phyloP scores from a whole-genome alignment of 2,329 filamentous ascomycete species.

The Trichoderma atrobrunneum region DNA sequence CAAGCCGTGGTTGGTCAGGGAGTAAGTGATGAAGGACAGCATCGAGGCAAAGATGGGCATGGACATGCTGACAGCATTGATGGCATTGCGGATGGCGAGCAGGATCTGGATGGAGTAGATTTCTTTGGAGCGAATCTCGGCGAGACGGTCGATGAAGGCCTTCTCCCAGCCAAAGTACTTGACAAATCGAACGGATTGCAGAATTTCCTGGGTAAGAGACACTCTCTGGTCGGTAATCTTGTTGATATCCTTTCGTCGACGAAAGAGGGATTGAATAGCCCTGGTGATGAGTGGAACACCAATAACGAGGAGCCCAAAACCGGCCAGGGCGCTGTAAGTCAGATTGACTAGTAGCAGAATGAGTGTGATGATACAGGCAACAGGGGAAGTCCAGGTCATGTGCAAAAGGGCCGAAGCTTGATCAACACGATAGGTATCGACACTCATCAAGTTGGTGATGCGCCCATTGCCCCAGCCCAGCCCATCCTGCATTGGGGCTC shows the following conservation, averaged over 20 bases:
- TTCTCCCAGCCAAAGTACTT: constrained; percentile 97
- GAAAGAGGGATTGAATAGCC: constrained; percentile 74
- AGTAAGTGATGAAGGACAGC: constrained; percentile 86
- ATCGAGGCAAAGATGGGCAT: constrained; percentile 93
- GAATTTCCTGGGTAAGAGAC: constrained; percentile 84
- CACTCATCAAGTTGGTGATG: constrained; percentile 90
- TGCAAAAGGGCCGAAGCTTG: constrained; percentile 88
- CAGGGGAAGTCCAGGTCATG: constrained; percentile 81
- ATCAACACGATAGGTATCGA: constrained; percentile 90
- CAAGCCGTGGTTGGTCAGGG: constrained; percentile 63
- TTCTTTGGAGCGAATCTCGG: constrained; percentile 70
- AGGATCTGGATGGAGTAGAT: constrained; percentile 82
- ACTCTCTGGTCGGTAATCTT: constrained; percentile 92
- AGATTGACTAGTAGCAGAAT: constrained; percentile 81
- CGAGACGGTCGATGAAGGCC: constrained; percentile 75
- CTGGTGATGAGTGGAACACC: constrained; percentile 74
- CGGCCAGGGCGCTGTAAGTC: constrained; percentile 83
- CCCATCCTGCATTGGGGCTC: constrained; percentile 49
- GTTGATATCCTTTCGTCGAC: constrained; percentile 76
- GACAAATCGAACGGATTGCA: constrained; percentile 89
- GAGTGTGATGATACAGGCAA: constrained; percentile 75
- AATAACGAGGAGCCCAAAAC: constrained; percentile 77
- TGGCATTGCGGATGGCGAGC: constrained; percentile 77
- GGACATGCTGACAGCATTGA: constrained; percentile 80
- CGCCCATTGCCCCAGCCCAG: constrained; percentile 89